A percentile compares a stretch with the other conserved stretches of the same genome.
Conservation (phyloP, 2,329 filamentous ascomycete species). For the Exserohilum rostratum region DNA sequence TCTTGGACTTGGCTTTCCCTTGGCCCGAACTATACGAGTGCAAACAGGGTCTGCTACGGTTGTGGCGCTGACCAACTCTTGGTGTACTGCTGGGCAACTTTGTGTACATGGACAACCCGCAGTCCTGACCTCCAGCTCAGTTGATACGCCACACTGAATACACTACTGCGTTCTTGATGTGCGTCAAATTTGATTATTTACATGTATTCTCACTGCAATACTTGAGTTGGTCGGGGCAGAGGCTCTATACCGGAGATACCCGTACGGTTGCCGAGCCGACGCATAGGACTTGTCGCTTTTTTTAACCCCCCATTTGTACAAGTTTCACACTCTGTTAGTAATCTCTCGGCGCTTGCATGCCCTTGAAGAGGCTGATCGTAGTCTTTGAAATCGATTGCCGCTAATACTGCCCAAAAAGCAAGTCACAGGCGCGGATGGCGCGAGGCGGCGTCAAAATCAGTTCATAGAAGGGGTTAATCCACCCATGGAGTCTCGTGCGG, state of each 20-base stretch:
- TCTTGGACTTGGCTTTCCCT: not conserved
- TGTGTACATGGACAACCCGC: constrained; percentile 15
- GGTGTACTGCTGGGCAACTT: constrained; percentile 7
- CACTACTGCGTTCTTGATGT: constrained; percentile 1
- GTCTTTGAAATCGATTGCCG: constrained; percentile 14
- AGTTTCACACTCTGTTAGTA: constrained; percentile 23
- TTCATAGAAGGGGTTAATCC: constrained; percentile 21
- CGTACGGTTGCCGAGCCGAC: constrained; percentile 19
- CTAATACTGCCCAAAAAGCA: constrained; percentile 13
- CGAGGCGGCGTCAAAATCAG: constrained; percentile 20
- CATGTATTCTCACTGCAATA: constrained; percentile 2
- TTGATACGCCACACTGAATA: not conserved
- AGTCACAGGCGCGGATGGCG: constrained; percentile 32
- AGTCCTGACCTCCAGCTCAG: not conserved
- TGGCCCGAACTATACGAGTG: not conserved
- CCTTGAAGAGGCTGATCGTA: constrained; percentile 14
- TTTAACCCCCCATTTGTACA: constrained; percentile 10
- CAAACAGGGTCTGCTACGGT: constrained; percentile 12
- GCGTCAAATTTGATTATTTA: constrained; percentile 3
- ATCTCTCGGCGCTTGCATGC: constrained; percentile 24
- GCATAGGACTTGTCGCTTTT: constrained; percentile 13
- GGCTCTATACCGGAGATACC: not conserved
- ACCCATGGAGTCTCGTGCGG: constrained; percentile 39
- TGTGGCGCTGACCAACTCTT: constrained; percentile 23
- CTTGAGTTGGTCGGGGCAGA: not conserved